Evolutionary conservation across 2,329 filamentous ascomycete genomes (phyloP).

Genomic region (Hypoxylon sp.): DNA sequence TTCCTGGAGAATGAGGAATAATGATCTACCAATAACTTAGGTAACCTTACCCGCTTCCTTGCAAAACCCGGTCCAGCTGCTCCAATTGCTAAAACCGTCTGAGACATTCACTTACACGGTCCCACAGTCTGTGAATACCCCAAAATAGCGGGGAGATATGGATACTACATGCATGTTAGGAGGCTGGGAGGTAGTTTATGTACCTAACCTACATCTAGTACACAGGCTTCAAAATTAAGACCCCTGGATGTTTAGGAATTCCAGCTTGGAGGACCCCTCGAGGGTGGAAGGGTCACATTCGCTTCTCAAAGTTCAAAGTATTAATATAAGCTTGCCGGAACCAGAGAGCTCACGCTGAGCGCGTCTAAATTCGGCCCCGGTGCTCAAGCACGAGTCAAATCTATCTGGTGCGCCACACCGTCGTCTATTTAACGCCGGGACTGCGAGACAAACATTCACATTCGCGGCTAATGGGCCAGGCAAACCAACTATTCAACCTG

Average conservation of each 20-base stretch:
- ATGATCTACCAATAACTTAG: slow-evolving; percentile 14
- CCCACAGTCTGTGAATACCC: slow-evolving; percentile 20
- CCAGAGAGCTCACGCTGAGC: not conserved
- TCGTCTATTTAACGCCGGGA: slow-evolving; percentile 29
- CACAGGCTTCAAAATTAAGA: slow-evolving; percentile 16
- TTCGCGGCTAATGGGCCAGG: slow-evolving; percentile 36
- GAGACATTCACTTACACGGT: slow-evolving; percentile 36
- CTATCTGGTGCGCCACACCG: not conserved
- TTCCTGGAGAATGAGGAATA: slow-evolving; percentile 26
- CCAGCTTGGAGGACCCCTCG: slow-evolving; percentile 12
- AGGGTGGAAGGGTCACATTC: slow-evolving; percentile 21
- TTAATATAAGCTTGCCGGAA: not conserved
- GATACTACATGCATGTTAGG: slow-evolving; percentile 1
- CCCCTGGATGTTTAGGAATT: slow-evolving; percentile 24
- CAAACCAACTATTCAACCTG: not conserved
- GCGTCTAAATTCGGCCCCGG: slow-evolving; percentile 16
- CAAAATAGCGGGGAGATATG: slow-evolving; percentile 19
- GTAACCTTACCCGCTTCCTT: slow-evolving; percentile 10
- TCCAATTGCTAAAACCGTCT: slow-evolving; percentile 39
- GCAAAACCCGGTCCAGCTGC: slow-evolving; percentile 10
- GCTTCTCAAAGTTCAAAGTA: slow-evolving; percentile 18
- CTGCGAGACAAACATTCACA: slow-evolving; percentile 9
- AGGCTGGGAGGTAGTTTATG: not conserved
- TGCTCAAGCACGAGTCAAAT: slow-evolving; percentile 3
- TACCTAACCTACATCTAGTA: not conserved